Conservation (phyloP, 164 flowering plant species). For the Annona squamosa region DNA sequence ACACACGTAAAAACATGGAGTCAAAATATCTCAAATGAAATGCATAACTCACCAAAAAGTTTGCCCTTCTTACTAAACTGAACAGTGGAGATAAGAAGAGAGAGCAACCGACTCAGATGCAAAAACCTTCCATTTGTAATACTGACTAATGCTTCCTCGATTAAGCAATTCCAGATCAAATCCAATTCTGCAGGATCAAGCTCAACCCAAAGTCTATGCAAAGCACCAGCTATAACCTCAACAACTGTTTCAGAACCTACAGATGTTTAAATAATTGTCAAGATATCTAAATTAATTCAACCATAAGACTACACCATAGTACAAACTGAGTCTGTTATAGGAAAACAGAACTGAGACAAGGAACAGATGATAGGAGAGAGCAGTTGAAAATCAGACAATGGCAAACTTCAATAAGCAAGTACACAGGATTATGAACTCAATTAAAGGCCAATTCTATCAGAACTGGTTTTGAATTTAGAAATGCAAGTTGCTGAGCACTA, state of each 20-base stretch:
- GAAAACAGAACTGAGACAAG: neutral
- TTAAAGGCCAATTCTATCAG: too few relatives aligned
- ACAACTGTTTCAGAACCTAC: constrained; percentile 55
- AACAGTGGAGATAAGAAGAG: constrained; percentile 44
- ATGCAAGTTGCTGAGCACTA: too few relatives aligned
- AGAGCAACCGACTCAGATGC: constrained; percentile 44
- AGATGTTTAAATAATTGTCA: neutral
- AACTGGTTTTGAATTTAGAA: too few relatives aligned
- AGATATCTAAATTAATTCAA: neutral
- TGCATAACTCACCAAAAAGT: constrained; percentile 42
- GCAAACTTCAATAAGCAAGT: neutral
- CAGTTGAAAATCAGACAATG: neutral
- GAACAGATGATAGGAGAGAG: neutral
- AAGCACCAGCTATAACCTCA: constrained; percentile 48
- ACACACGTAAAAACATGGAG: constrained; percentile 2
- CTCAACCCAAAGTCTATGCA: constrained; percentile 45
- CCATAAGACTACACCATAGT: neutral
- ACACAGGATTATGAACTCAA: too few relatives aligned
- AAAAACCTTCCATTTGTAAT: constrained; percentile 16
- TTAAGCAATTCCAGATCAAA: constrained; percentile 47
- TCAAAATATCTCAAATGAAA: neutral
- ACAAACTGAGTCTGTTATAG: neutral
- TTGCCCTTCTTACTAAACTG: constrained; percentile 29
- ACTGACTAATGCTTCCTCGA: constrained; percentile 29
- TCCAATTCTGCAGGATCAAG: constrained; percentile 42